Percentiles rank a stretch among this genome's conserved stretches.
Evolutionary conservation across 495 filamentous ascomycete species (phyloP).

Genomic region (Arthonia radiata): DNA sequence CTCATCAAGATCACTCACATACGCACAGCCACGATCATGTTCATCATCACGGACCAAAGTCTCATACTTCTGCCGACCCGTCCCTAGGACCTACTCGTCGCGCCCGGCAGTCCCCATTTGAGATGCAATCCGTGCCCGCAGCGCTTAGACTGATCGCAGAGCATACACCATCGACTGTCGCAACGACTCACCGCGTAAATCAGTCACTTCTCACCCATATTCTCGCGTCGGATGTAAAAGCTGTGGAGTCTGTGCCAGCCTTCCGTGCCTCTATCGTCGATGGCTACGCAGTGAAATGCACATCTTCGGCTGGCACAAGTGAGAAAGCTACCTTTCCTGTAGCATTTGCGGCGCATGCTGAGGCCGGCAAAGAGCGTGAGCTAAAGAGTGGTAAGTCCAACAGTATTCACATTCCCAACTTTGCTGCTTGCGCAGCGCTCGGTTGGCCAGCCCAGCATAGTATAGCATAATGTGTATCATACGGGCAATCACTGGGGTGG

Average conservation of each 20-base stretch:
- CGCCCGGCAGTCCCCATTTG: constrained; percentile 68
- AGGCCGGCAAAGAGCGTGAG: constrained; percentile 32
- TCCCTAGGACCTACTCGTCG: constrained; percentile 49
- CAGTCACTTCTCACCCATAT: constrained; percentile 43
- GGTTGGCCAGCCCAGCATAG: too few relatives aligned
- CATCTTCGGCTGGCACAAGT: constrained; percentile 27
- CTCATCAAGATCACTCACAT: too few relatives aligned
- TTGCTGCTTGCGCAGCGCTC: too few relatives aligned
- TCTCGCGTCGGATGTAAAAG: constrained; percentile 59
- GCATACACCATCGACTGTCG: constrained; percentile 34
- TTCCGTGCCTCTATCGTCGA: constrained; percentile 93
- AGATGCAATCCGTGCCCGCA: constrained; percentile 68
- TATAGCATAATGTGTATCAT: too few relatives aligned
- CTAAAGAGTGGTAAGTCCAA: too few relatives aligned
- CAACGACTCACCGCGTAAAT: constrained; percentile 32
- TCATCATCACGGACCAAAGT: constrained; percentile 36
- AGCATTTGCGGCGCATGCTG: constrained; percentile 62
- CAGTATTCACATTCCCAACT: too few relatives aligned
- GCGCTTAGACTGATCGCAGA: constrained; percentile 47
- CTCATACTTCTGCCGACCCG: constrained; percentile 80
- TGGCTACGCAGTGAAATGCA: constrained; percentile 83
- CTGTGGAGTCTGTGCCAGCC: constrained; percentile 64
- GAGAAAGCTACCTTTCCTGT: constrained; percentile 67
- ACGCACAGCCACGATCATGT: constrained; percentile 27
- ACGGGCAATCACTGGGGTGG: too few relatives aligned